Base-by-base conservation (phyloP, 352 stramenopile genomes). In the Globisporangium polare region DNA sequence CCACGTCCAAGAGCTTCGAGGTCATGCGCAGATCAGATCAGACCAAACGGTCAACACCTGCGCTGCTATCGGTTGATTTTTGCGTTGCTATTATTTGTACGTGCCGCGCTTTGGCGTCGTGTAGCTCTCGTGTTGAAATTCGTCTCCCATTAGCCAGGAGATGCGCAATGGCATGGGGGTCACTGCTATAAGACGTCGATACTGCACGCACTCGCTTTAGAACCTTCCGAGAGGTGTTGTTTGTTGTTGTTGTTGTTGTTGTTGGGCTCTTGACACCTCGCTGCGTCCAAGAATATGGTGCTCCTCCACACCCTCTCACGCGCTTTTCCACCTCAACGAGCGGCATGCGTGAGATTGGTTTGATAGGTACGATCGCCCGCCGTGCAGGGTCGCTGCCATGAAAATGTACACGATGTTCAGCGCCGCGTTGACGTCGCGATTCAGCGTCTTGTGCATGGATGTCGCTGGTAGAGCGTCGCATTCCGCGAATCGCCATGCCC, bases 11-110 rank as follows among this genome's bases (percentile, higher is more conserved):
- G 41, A 22, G 41, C 41, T 46, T 1, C 39, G 29, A n/a, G 37
- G 4, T 3, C 37, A n/a, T n/a, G 37, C 37, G 37, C 37, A 43
- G 37, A 39, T 39, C 33, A 17, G 33, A 17, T n/a, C 15, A 6
- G 29, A 33, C 29, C 29, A 4, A 33, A 33, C 15, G 15, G 37
- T 43, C 37, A 43, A 0, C 15, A 13, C 15, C 37, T 46, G 41
- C 41, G 18, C 5, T 46, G 41, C 15, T 20, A 7, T 9, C 18
- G 41, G 18, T 46, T 46, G 41, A 46, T 20, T 46, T 46, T 46
- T 46, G 41, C 41, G 22, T 46, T 46, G 41, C 41, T 46, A 46
- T 46, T 46, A 46, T 46, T 46, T 45, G 18, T 46, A 46, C 41
- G 17, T 9, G 41, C 41, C 10, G 41, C 17, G 37, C 37, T 6